Evolutionary conservation across 2,329 filamentous ascomycete species (phyloP).

Genomic region (Stachybotrys elegans): DNA sequence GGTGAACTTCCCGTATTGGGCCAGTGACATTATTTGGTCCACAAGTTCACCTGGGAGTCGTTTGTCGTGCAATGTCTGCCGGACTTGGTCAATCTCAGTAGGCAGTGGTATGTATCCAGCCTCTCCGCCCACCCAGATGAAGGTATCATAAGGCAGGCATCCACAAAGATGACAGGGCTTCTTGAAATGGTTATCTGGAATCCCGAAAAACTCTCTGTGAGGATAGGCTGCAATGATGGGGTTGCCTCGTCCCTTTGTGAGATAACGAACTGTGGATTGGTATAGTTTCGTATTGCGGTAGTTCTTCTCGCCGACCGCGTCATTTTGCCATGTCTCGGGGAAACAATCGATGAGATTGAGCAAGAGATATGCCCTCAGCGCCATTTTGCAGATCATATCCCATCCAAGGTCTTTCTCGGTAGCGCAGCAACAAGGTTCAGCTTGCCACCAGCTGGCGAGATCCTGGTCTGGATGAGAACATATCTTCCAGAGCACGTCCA

Average conservation of each 20-base stretch:
- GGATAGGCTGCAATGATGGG: constrained; percentile 8
- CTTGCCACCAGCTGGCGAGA: constrained; percentile 10
- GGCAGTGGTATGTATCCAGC: neutral
- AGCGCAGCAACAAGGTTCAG: constrained; percentile 4
- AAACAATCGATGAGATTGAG: constrained; percentile 15
- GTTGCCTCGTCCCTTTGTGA: constrained; percentile 1
- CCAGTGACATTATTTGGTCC: constrained; percentile 9
- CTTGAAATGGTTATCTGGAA: constrained; percentile 9
- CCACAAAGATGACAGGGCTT: constrained; percentile 8
- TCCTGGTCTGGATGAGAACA: constrained; percentile 8
- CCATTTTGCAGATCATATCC: constrained; percentile 8
- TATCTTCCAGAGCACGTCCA: constrained; percentile 14
- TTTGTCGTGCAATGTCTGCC: neutral
- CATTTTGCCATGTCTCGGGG: constrained; percentile 9
- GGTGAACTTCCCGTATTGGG: constrained; percentile 4
- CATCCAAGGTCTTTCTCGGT: constrained; percentile 15
- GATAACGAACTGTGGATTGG: constrained; percentile 8
- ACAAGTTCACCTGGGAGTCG: constrained; percentile 14
- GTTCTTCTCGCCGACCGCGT: constrained; percentile 5
- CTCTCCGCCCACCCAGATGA: neutral
- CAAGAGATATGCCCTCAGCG: constrained; percentile 14
- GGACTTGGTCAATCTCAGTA: neutral
- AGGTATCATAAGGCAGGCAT: neutral
- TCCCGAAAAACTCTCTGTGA: constrained; percentile 14
- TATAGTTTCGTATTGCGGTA: constrained; percentile 13